Base-by-base conservation (phyloP, 148 eudicot species). In the Vaccinium macrocarpon region DNA sequence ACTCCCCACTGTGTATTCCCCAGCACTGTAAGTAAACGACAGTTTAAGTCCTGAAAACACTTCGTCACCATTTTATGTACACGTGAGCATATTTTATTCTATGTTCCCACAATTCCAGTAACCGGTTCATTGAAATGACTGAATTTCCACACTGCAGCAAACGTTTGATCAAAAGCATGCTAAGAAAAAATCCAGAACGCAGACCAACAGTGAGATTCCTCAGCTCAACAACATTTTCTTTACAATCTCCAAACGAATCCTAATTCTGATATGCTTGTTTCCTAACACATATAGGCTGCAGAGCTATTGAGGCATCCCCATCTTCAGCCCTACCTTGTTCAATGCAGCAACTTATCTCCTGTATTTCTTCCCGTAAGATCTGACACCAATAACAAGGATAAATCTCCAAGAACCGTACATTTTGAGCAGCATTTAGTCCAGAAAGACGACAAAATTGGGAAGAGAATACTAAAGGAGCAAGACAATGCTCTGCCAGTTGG, bases 161-260 rank as follows among this genome's bases (percentile, higher is more conserved):
- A 84, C 99, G 95, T 87, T 93, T 97, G 38, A 93, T 97, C 50
- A 97, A 97, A 89, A 93, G 87, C 88, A 95, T 97, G 99, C 91
- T 97, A 64, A 92, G 99, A 88, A 97, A 93, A 89, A 93, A 86
- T 76, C 95, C 99, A n/a, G 98, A 95, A 82, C 92, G 93, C 87
- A 86, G 99, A 84, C 99, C 99, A 42, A 95, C 97, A 29, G 99
- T 97, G 87, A 92, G 95, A n/a, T 13, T 50, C 72, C 59, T 85
- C 13, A 27, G 56, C 82, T 56, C 50, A 79, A 79, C 49, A 1
- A 13, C 57, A n/a, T 1, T 64, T 16, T n/a, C 3, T 81, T 23
- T 62, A 8, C 14, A 32, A 59, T 61, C 64, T 64, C 38, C 29
- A 62, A 55, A 7, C 19, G 8, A 62, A n/a, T n/a, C 15, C 74